A percentile compares a stretch with the other conserved stretches of the same genome.
These are phyloP conservation scores for Fulvia fulva DNA, from an alignment of 2,329 filamentous ascomycete genomes.

Conservation along the genomic window DNA sequence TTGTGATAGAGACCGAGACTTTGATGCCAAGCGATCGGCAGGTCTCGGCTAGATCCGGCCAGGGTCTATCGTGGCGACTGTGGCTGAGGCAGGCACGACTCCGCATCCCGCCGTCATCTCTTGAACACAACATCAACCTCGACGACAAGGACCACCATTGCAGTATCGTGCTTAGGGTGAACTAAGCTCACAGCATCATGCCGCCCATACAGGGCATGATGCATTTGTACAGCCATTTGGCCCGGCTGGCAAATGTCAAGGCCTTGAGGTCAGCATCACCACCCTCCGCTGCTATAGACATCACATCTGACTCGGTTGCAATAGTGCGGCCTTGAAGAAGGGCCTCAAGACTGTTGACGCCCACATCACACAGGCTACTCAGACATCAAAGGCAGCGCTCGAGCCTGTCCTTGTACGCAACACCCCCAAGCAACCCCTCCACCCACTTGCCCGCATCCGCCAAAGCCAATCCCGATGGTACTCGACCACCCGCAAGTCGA, in stretches of 20 bases:
- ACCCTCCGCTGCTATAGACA: neutral
- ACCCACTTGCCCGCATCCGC: constrained; percentile 59
- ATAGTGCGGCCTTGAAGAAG: constrained; percentile 27
- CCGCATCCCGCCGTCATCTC: constrained; percentile 2
- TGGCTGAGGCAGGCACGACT: neutral
- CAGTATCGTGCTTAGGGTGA: constrained; percentile 13
- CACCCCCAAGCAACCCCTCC: constrained; percentile 55
- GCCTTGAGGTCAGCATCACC: constrained; percentile 24
- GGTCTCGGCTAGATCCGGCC: neutral
- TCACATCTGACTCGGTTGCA: neutral
- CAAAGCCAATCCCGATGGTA: constrained; percentile 63
- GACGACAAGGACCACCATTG: constrained; percentile 6
- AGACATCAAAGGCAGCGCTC: constrained; percentile 41
- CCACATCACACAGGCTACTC: constrained; percentile 38
- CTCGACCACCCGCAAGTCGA: constrained; percentile 49
- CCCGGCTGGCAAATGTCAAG: constrained; percentile 29
- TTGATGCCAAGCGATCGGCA: neutral
- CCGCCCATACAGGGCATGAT: constrained; percentile 34
- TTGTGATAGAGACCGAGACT: neutral
- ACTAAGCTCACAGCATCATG: constrained; percentile 27
- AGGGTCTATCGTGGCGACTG: neutral
- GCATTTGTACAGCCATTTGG: constrained; percentile 35
- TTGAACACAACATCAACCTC: constrained; percentile 3
- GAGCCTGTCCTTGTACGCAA: constrained; percentile 59
- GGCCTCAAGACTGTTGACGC: constrained; percentile 29